Conservation (phyloP, 1,284 basidiomycete species). For the Ceratobasidium sp. region DNA sequence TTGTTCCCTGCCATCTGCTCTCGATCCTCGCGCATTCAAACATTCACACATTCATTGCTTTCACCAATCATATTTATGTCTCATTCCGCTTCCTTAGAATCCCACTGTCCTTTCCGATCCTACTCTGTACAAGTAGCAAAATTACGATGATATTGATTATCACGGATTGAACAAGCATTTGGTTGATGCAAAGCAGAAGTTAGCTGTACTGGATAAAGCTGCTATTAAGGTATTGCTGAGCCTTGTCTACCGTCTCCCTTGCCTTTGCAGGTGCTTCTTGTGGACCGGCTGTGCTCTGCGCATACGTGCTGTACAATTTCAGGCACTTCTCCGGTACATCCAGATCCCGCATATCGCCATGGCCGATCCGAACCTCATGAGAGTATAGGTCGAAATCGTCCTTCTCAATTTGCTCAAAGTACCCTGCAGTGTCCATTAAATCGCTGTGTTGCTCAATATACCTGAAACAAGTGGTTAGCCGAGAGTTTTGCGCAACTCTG, state of each 20-base stretch:
- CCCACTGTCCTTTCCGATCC: background rate
- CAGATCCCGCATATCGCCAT: conserved; percentile 43
- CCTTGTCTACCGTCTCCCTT: conserved; percentile 14
- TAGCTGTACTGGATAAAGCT: background rate
- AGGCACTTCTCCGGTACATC: conserved; percentile 36
- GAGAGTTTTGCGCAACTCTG: conserved; percentile 43
- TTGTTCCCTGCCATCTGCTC: background rate
- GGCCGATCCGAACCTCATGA: conserved; percentile 47
- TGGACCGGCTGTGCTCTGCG: background rate
- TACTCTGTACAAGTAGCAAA: background rate
- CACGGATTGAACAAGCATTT: background rate
- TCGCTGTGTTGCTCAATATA: conserved; percentile 53
- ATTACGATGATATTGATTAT: too few species aligned
- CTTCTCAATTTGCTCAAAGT: conserved; percentile 48
- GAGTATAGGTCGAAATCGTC: conserved; percentile 53
- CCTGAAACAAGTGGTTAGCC: conserved; percentile 41
- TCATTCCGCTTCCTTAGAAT: background rate
- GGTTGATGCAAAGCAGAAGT: background rate
- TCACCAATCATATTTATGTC: background rate
- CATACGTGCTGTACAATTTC: conserved; percentile 12
- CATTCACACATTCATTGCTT: background rate
- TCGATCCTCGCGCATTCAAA: background rate
- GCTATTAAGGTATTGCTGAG: conserved; percentile 28
- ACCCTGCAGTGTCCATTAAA: conserved; percentile 47
- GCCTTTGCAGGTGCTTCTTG: conserved; percentile 11